Conservation (phyloP, 441 rosid species). For the Raphanus hybrid region DNA sequence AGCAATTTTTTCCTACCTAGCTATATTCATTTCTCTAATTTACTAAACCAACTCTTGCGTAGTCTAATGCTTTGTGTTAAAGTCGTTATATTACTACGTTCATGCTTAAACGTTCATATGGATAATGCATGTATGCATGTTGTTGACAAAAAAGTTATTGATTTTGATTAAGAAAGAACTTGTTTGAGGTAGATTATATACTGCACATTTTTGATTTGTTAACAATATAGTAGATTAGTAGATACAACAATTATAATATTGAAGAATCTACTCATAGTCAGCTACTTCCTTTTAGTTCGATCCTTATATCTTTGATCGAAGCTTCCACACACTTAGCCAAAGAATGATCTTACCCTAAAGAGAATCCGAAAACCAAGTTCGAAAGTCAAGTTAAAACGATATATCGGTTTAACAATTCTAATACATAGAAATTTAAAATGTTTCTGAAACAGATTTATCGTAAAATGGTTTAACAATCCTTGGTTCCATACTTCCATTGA, state of each 20-base stretch:
- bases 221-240: not conserved
- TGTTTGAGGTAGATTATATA: not conserved
- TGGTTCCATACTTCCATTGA: not conserved
- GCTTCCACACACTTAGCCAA: not conserved
- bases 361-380: constrained; percentile 9
- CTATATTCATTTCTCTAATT: constrained; percentile 4
- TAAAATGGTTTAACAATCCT: not conserved
- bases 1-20: constrained; percentile 18
- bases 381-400: not conserved
- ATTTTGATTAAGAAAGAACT: not conserved
- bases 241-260: not conserved
- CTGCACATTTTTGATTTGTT: not conserved
- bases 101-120: not conserved
- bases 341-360: not conserved
- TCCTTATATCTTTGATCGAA: not conserved
- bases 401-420: not conserved
- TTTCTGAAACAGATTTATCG: not conserved
- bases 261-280: not conserved
- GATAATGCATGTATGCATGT: not conserved
- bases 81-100: not conserved
- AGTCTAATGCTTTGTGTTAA: not conserved
- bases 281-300: constrained; percentile 1
- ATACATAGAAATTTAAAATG: not conserved
- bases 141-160: not conserved
- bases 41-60: not conserved